Conservation (phyloP, 2,329 filamentous ascomycete genomes). For the Thermothelomyces thermophilus region DNA sequence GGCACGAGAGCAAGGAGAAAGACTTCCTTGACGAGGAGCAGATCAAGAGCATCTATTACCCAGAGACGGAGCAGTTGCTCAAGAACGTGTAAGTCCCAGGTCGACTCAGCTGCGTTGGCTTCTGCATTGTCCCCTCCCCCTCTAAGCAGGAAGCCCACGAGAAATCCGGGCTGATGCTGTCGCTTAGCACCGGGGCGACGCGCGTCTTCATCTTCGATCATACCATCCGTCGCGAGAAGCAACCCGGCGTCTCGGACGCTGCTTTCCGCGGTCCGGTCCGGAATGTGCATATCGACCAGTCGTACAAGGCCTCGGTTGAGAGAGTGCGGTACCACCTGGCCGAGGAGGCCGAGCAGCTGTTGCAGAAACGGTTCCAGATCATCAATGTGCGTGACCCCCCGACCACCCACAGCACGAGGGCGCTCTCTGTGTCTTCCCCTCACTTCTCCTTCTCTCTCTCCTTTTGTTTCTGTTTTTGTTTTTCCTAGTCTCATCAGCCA, state of each 20-base stretch:
- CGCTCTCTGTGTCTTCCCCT: neutral
- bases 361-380: conserved; percentile 35
- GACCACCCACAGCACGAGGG: neutral
- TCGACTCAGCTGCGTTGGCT: no score
- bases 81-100: conserved; percentile 42
- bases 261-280: conserved; percentile 40
- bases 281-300: conserved; percentile 25
- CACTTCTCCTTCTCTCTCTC: neutral
- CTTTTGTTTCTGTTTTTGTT: no score
- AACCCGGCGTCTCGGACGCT: conserved; percentile 41
- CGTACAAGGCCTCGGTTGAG: conserved; percentile 30
- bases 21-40: conserved; percentile 47
- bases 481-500: no score
- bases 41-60: conserved; percentile 62
- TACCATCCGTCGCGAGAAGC: conserved; percentile 34
- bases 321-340: conserved; percentile 40
- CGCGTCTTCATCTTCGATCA: conserved; percentile 29
- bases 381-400: conserved; percentile 29
- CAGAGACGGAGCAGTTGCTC: conserved; percentile 61
- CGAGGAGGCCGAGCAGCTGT: conserved; percentile 21
- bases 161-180: neutral
- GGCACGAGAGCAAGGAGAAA: conserved; percentile 29
- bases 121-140: no score
- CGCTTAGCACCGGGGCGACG: conserved; percentile 26
- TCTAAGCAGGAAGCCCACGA: no score